Conservation (phyloP, 805 yeast species). For the Pichia sporocuriosa region DNA sequence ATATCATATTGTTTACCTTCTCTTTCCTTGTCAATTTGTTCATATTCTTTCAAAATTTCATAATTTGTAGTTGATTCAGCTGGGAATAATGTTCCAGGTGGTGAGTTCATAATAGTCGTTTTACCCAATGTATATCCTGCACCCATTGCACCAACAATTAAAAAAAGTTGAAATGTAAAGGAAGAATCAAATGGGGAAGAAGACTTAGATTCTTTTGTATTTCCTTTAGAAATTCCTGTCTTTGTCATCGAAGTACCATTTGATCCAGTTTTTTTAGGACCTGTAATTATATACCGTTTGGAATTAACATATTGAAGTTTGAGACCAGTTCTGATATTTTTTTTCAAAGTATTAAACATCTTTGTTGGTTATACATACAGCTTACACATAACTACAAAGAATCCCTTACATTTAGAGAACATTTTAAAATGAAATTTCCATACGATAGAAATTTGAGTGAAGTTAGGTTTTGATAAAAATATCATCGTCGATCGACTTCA, state of each 20-base stretch:
- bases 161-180: constrained; percentile 23
- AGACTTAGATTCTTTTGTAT: not conserved
- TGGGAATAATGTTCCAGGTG: constrained; percentile 28
- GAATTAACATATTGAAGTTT: too few relatives aligned
- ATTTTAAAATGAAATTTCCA: too few relatives aligned
- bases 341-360: too few relatives aligned
- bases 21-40: constrained; percentile 11
- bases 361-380: too few relatives aligned
- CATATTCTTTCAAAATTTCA: constrained; percentile 16
- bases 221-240: not conserved
- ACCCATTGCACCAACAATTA: constrained; percentile 28
- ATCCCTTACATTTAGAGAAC: too few relatives aligned
- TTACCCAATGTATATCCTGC: constrained; percentile 30
- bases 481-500: too few relatives aligned
- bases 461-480: too few relatives aligned
- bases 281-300: constrained; percentile 4
- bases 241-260: not conserved
- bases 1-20: constrained; percentile 16
- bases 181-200: constrained; percentile 20
- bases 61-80: constrained; percentile 20
- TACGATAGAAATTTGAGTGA: too few relatives aligned
- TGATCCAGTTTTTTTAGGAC: constrained; percentile 9
- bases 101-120: constrained; percentile 18
- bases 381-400: too few relatives aligned
- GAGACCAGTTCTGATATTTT: too few relatives aligned